phyloP scores from a whole-genome alignment of 352 stramenopile genomes.

The Vaucheria bursata region DNA sequence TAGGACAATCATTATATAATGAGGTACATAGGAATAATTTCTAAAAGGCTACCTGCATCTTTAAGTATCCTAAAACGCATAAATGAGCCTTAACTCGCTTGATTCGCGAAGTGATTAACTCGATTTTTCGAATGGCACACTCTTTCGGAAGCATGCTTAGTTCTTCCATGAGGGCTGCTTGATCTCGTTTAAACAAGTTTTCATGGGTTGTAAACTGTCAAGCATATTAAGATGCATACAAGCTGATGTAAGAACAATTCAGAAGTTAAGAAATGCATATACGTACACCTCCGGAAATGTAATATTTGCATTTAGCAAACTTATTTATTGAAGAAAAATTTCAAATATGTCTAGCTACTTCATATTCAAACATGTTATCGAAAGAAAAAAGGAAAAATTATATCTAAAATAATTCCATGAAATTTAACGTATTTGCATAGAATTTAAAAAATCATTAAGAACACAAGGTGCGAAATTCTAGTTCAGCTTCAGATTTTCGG shows the following conservation, averaged over 20 bases:
- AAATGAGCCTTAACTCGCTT: slow-evolving; percentile 33
- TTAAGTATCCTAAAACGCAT: slow-evolving; percentile 17
- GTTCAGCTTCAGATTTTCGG: too few relatives aligned
- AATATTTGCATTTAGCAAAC: too few relatives aligned
- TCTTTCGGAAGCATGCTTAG: slow-evolving; percentile 28
- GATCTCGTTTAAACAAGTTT: slow-evolving; percentile 30
- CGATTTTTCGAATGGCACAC: slow-evolving; percentile 36
- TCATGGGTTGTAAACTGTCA: slow-evolving; percentile 21
- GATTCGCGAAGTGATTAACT: slow-evolving; percentile 31
- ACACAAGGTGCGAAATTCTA: too few relatives aligned
- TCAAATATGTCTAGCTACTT: too few relatives aligned
- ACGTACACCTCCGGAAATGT: background rate
- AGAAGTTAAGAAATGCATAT: background rate
- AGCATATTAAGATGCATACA: background rate
- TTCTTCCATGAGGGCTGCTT: slow-evolving; percentile 31
- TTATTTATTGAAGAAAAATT: too few relatives aligned
- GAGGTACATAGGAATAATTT: too few relatives aligned
- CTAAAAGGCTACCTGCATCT: background rate
- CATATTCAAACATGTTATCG: too few relatives aligned
- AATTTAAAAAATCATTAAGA: too few relatives aligned
- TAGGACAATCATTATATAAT: too few relatives aligned
- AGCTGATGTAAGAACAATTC: background rate
- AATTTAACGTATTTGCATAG: too few relatives aligned
- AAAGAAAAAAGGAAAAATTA: too few relatives aligned
- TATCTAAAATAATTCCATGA: too few relatives aligned